Evolutionary conservation across 1,139 yeast genomes (phyloP).

Genomic region (Taphrina pruni): DNA sequence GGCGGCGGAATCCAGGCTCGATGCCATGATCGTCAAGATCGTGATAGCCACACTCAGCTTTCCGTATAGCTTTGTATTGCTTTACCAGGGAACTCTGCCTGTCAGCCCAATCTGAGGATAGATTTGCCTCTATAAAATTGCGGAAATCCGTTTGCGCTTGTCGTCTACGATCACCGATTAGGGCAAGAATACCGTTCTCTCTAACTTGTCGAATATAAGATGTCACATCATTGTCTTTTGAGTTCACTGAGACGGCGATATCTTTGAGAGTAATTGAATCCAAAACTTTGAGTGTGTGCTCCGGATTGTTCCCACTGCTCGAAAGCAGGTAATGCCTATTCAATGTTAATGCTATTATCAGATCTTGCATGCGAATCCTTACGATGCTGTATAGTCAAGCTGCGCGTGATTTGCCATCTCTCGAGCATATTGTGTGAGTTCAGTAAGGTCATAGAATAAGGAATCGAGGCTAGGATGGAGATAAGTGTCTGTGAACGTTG

Average conservation of each 20-base stretch:
- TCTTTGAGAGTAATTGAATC: slow-evolving; percentile 50
- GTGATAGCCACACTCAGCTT: slow-evolving; percentile 1
- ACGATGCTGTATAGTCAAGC: slow-evolving; percentile 20
- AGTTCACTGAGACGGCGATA: slow-evolving; percentile 48
- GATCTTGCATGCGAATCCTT: neutral
- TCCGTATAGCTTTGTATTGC: slow-evolving; percentile 54
- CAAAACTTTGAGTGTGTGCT: slow-evolving; percentile 74
- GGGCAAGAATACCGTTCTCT: slow-evolving; percentile 79
- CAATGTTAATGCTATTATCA: neutral
- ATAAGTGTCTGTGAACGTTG: neutral
- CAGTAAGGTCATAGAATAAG: slow-evolving; percentile 11
- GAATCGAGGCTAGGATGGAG: slow-evolving; percentile 19
- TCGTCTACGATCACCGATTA: slow-evolving; percentile 80
- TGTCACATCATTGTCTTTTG: slow-evolving; percentile 49
- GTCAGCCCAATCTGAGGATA: slow-evolving; percentile 82
- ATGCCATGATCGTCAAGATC: neutral
- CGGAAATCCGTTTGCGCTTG: slow-evolving; percentile 86
- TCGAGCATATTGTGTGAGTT: slow-evolving; percentile 10
- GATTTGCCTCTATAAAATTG: slow-evolving; percentile 69
- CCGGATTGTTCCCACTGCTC: slow-evolving; percentile 86
- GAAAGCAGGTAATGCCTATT: slow-evolving; percentile 75
- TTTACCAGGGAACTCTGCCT: slow-evolving; percentile 73
- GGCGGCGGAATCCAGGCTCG: slow-evolving; percentile 2
- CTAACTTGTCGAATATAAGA: slow-evolving; percentile 64
- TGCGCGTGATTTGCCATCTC: neutral